phyloP scores from a whole-genome alignment of 495 filamentous ascomycete genomes.

The Daldinia grandis region DNA sequence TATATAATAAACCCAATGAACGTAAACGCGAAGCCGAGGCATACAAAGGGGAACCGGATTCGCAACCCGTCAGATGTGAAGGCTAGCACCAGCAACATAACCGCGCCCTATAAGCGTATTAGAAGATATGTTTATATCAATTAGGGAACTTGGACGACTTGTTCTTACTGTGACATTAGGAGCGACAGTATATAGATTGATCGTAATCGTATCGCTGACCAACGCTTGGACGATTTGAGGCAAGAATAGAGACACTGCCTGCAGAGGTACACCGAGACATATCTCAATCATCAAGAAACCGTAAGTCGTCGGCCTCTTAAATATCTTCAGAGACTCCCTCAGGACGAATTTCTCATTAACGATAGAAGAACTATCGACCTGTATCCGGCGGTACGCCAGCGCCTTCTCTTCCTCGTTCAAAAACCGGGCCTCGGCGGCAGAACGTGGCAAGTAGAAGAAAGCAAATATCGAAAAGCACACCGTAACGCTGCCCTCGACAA shows the following conservation, averaged over 20 bases:
- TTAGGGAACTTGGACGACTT: not conserved
- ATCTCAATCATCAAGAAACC: slow-evolving; percentile 74
- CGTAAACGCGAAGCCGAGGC: slow-evolving; percentile 74
- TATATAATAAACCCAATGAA: slow-evolving; percentile 81
- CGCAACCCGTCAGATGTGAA: slow-evolving; percentile 70
- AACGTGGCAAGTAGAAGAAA: slow-evolving; percentile 74
- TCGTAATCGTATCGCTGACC: slow-evolving; percentile 70
- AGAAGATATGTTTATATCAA: slow-evolving; percentile 37
- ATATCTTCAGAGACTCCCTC: slow-evolving; percentile 68
- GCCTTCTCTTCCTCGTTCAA: slow-evolving; percentile 70
- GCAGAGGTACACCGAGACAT: slow-evolving; percentile 78
- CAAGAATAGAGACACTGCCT: slow-evolving; percentile 74
- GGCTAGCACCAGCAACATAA: slow-evolving; percentile 72
- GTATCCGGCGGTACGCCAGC: slow-evolving; percentile 76
- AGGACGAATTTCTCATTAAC: slow-evolving; percentile 77
- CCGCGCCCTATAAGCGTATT: slow-evolving; percentile 61
- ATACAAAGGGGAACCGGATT: slow-evolving; percentile 78
- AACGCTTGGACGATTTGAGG: slow-evolving; percentile 76
- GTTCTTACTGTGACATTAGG: slow-evolving; percentile 64
- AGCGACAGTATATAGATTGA: slow-evolving; percentile 80
- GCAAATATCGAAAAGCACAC: slow-evolving; percentile 71
- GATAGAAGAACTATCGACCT: slow-evolving; percentile 73
- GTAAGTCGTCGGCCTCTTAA: slow-evolving; percentile 69
- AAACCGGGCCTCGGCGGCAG: slow-evolving; percentile 69
- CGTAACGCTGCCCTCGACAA: slow-evolving; percentile 75